Conservation (phyloP, 2,329 filamentous ascomycete species). For the Bisporella sp. region DNA sequence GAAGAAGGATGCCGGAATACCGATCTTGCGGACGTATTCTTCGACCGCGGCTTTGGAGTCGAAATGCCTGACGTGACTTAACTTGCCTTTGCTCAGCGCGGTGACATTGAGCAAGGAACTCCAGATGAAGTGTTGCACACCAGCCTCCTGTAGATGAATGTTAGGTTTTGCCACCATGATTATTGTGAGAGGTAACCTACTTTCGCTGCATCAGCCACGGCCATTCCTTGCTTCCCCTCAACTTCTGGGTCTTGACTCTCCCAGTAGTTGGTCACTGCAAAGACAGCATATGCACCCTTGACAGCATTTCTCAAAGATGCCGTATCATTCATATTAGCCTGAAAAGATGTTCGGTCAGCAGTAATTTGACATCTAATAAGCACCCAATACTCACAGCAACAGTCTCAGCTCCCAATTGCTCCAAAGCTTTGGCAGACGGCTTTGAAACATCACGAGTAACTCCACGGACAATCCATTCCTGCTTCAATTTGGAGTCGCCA, state of each 20-base stretch:
- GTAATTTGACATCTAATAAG: not conserved
- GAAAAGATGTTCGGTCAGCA: not conserved
- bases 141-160: slow-evolving; percentile 25
- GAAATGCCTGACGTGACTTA: slow-evolving; percentile 33
- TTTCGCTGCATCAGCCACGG: slow-evolving; percentile 40
- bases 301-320: slow-evolving; percentile 29
- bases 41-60: slow-evolving; percentile 33
- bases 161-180: not conserved
- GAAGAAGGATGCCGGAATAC: slow-evolving; percentile 41
- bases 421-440: slow-evolving; percentile 33
- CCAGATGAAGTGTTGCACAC: slow-evolving; percentile 40
- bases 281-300: slow-evolving; percentile 26
- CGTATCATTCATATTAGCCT: slow-evolving; percentile 36
- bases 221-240: slow-evolving; percentile 39
- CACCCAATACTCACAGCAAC: slow-evolving; percentile 27
- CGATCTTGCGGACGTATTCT: slow-evolving; percentile 27
- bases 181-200: slow-evolving; percentile 14
- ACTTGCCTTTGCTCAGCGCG: slow-evolving; percentile 33
- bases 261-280: slow-evolving; percentile 27
- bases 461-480: slow-evolving; percentile 38
- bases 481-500: slow-evolving; percentile 34
- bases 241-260: slow-evolving; percentile 32
- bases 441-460: slow-evolving; percentile 40
- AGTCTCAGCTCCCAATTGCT: slow-evolving; percentile 35
- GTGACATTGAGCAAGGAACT: slow-evolving; percentile 36